These are phyloP conservation scores for Fusarium cyanostomum DNA, from an alignment of 2,329 filamentous ascomycete genomes.

Conservation along the genomic window DNA sequence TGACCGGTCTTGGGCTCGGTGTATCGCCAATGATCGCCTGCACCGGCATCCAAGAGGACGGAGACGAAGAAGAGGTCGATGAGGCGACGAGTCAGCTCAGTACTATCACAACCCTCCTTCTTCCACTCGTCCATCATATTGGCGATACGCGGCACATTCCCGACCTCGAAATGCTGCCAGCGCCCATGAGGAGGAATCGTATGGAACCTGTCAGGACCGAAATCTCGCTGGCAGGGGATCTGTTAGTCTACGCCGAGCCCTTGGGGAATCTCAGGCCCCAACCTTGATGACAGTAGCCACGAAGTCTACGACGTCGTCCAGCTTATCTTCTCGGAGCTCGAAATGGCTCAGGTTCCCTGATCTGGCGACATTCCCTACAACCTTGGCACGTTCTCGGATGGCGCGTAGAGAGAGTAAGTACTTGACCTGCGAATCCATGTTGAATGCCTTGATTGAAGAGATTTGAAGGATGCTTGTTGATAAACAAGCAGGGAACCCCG, in stretches of 20 bases:
- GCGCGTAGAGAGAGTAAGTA: conserved; percentile 51
- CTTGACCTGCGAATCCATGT: conserved; percentile 26
- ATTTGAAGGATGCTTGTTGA: too few relatives aligned
- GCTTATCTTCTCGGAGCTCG: conserved; percentile 50
- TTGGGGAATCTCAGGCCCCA: neutral
- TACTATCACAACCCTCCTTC: conserved; percentile 48
- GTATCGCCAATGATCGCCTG: conserved; percentile 60
- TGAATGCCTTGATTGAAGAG: too few relatives aligned
- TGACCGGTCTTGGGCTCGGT: conserved; percentile 50
- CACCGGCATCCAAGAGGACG: conserved; percentile 65
- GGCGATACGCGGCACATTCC: conserved; percentile 59
- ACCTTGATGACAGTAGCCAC: conserved; percentile 56
- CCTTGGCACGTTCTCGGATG: conserved; percentile 48
- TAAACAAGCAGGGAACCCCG: too few relatives aligned
- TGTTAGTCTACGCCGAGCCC: conserved; percentile 4
- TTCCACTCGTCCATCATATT: conserved; percentile 58
- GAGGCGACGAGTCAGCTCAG: conserved; percentile 61
- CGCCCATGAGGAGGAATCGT: conserved; percentile 65
- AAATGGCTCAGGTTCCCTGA: conserved; percentile 54
- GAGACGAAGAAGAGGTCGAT: conserved; percentile 71
- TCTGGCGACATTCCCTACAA: conserved; percentile 50
- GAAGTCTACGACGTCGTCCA: conserved; percentile 53
- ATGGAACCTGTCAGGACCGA: conserved; percentile 57
- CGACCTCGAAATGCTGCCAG: conserved; percentile 72
- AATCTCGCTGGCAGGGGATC: conserved; percentile 54